phyloP scores from a whole-genome alignment of 768 basidiomycete species.

The Lactifluus piperatus region DNA sequence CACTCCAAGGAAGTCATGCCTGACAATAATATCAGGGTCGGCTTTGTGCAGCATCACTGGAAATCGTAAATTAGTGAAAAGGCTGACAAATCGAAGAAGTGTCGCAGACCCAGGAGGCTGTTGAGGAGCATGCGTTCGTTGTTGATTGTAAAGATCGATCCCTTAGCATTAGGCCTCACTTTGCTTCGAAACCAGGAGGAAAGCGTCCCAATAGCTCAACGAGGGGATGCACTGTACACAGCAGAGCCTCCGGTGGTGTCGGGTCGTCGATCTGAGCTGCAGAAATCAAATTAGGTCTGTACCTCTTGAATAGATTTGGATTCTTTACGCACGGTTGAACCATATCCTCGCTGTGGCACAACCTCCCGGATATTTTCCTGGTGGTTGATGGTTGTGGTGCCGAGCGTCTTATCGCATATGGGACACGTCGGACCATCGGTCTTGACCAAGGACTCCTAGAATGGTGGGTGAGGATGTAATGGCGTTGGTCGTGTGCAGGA shows the following conservation, averaged over 20 bases:
- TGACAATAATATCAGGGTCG: constrained; percentile 91
- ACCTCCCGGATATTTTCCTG: constrained; percentile 90
- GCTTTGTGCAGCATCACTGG: constrained; percentile 67
- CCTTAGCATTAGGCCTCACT: constrained; percentile 55
- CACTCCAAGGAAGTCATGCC: constrained; percentile 93
- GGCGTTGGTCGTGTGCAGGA: too few species aligned
- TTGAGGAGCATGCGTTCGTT: constrained; percentile 85
- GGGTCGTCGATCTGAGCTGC: constrained; percentile 85
- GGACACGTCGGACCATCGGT: constrained; percentile 63
- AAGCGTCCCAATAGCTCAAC: constrained; percentile 85
- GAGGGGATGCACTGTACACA: constrained; percentile 77
- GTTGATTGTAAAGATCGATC: constrained; percentile 60
- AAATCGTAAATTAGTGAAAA: neutral
- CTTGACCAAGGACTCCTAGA: constrained; percentile 56
- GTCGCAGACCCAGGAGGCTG: constrained; percentile 55
- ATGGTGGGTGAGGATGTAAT: too few species aligned
- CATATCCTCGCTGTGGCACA: constrained; percentile 77
- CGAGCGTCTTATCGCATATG: constrained; percentile 49
- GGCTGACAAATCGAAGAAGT: neutral
- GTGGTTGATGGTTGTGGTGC: constrained; percentile 81
- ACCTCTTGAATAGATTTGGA: neutral
- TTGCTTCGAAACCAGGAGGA: constrained; percentile 73
- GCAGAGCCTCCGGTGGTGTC: constrained; percentile 80
- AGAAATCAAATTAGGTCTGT: neutral
- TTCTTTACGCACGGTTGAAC: constrained; percentile 51